Conservation (phyloP, 1,284 basidiomycete genomes). For the Ustilago trichophora region DNA sequence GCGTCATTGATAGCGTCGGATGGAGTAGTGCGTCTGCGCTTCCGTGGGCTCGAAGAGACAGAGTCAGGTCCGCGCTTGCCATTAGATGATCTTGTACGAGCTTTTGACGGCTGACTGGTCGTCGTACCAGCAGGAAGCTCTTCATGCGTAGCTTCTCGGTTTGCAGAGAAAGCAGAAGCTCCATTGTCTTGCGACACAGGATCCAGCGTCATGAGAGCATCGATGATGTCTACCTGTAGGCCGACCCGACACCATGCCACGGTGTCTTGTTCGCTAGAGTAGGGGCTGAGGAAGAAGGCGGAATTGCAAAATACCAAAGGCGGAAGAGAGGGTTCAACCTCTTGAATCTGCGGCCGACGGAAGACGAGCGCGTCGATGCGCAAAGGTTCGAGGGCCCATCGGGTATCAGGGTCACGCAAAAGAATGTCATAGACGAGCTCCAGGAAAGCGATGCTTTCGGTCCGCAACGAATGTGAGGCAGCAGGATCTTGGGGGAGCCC, state of each 20-base stretch:
- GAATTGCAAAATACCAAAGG: constrained; percentile 1
- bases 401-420: constrained; percentile 24
- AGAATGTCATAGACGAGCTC: constrained; percentile 13
- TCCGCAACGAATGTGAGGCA: neutral
- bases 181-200: neutral
- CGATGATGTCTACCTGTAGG: constrained; percentile 24
- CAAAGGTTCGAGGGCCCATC: constrained; percentile 31
- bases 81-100: constrained; percentile 4
- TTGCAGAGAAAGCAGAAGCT: neutral
- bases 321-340: neutral
- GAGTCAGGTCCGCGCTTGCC: constrained; percentile 10
- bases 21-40: constrained; percentile 5
- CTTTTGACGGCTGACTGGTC: neutral
- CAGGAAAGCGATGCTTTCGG: constrained; percentile 9
- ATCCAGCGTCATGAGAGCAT: constrained; percentile 4
- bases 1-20: neutral
- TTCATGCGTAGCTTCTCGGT: neutral
- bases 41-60: constrained; percentile 13
- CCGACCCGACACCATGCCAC: constrained; percentile 21
- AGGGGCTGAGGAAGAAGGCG: constrained; percentile 17
- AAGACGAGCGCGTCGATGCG: constrained; percentile 19
- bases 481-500: neutral
- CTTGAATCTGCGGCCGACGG: constrained; percentile 1
- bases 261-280: constrained; percentile 10
- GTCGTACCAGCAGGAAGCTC: neutral